Evolutionary conservation across 176 grass and related monocot species (phyloP).

Genomic region (Phragmites australis): DNA sequence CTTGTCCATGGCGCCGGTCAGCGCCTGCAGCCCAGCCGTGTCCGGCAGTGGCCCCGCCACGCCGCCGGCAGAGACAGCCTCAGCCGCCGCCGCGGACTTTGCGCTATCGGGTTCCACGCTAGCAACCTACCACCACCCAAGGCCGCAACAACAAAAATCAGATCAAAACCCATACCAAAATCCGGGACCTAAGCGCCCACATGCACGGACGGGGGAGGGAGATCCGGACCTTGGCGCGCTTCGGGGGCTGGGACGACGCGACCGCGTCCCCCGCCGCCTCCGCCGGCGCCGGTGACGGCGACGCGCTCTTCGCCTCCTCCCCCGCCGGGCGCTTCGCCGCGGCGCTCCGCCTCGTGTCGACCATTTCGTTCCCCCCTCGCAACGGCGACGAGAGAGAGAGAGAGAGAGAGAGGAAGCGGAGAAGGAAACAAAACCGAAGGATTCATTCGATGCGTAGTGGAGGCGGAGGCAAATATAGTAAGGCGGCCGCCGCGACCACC

Average conservation of each 20-base stretch:
- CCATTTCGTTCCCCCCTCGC: constrained; percentile 33
- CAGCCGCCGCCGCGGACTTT: constrained; percentile 1
- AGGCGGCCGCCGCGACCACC: constrained; percentile 9
- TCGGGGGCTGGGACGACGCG: constrained; percentile 43
- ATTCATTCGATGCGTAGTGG: constrained; percentile 1
- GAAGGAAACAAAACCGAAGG: constrained; percentile 19
- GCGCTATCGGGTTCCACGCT: constrained; percentile 9
- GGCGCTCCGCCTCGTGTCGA: constrained; percentile 56
- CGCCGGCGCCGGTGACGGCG: not conserved
- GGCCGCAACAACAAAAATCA: not conserved
- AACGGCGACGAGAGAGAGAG: constrained; percentile 41
- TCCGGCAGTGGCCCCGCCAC: constrained; percentile 11
- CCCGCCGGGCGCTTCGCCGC: constrained; percentile 48
- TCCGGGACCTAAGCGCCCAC: not conserved
- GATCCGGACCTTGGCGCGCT: constrained; percentile 60
- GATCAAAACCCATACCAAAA: constrained; percentile 20
- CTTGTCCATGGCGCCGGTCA: constrained; percentile 54
- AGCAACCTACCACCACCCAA: constrained; percentile 5
- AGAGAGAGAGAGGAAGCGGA: constrained; percentile 13
- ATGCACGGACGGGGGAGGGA: not conserved
- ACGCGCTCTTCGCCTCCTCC: constrained; percentile 34
- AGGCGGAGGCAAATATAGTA: not conserved
- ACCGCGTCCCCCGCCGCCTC: constrained; percentile 7
- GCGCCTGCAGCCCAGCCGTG: constrained; percentile 46
- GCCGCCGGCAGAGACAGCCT: not conserved